Percentiles rank a stretch among this genome's conserved stretches.
Conservation (phyloP, 768 basidiomycete species). For the Termitomyces sp. region DNA sequence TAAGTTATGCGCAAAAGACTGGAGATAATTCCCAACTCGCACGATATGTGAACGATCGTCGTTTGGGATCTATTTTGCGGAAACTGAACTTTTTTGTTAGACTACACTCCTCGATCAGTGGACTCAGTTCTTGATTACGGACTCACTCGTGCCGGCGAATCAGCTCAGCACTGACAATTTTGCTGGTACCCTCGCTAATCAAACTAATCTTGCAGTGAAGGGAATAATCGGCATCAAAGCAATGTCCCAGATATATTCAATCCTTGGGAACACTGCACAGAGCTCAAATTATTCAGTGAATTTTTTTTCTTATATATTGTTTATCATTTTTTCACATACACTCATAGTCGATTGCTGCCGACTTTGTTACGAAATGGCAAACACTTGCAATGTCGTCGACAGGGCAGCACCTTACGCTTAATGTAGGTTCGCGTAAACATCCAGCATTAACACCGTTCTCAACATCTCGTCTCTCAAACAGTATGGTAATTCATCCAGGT, state of each 20-base stretch:
- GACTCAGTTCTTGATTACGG: constrained; percentile 55
- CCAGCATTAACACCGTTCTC: neutral
- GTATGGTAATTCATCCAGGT: constrained; percentile 51
- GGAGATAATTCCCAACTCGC: constrained; percentile 45
- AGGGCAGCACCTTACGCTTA: constrained; percentile 49
- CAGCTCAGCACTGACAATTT: constrained; percentile 57
- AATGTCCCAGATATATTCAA: constrained; percentile 52
- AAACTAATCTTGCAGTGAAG: constrained; percentile 70
- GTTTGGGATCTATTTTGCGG: constrained; percentile 11
- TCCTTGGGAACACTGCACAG: constrained; percentile 35
- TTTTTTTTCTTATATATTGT: neutral
- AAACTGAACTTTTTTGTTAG: constrained; percentile 11
- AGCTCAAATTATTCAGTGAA: constrained; percentile 39
- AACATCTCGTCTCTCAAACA: constrained; percentile 10
- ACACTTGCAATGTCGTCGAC: constrained; percentile 46
- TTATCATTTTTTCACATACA: neutral
- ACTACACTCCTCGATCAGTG: constrained; percentile 52
- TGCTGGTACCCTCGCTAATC: constrained; percentile 49
- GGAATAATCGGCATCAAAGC: constrained; percentile 64
- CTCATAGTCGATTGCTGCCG: constrained; percentile 45
- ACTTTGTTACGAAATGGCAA: constrained; percentile 54
- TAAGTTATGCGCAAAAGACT: constrained; percentile 54
- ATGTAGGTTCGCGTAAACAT: constrained; percentile 26
- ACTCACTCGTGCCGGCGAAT: constrained; percentile 47
- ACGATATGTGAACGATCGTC: constrained; percentile 32